These are phyloP conservation scores for Micractinium sp. DNA, from an alignment of 139 green algal genomes.

Conservation along the genomic window DNA sequence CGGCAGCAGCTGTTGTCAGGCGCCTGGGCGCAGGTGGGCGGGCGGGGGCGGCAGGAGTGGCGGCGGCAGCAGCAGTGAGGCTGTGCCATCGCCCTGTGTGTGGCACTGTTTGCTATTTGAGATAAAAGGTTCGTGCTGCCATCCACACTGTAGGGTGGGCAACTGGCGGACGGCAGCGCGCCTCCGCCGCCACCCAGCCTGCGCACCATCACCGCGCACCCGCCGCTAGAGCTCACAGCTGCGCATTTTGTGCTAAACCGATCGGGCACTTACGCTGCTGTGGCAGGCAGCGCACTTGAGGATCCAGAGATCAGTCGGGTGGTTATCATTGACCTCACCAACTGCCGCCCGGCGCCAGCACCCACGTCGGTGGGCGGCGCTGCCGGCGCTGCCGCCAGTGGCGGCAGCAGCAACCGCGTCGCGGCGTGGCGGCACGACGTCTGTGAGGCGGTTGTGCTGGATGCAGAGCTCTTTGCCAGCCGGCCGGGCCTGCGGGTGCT, in stretches of 20 bases:
- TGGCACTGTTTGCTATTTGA: neutral
- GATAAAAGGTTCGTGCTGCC: neutral
- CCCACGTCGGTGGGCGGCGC: neutral
- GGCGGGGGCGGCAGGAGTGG: too few species aligned
- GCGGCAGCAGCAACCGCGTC: neutral
- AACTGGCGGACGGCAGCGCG: neutral
- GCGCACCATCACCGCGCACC: constrained; percentile 25
- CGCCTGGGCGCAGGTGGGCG: constrained; percentile 30
- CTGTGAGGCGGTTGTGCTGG: constrained; percentile 36
- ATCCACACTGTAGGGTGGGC: neutral
- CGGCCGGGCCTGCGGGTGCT: constrained; percentile 54
- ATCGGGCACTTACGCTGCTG: constrained; percentile 27
- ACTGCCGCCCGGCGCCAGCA: constrained; percentile 3
- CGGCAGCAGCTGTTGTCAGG: constrained; percentile 45
- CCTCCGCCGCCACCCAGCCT: neutral
- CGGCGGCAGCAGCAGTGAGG: neutral
- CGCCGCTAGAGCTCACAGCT: constrained; percentile 37
- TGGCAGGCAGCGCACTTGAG: constrained; percentile 27
- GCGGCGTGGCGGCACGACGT: neutral
- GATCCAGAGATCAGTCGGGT: constrained; percentile 40
- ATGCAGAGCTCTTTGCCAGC: constrained; percentile 40
- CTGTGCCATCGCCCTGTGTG: neutral
- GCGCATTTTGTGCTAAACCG: constrained; percentile 33
- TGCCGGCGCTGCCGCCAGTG: neutral
- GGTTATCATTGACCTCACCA: constrained; percentile 37